These are phyloP conservation scores for Seminavis robusta DNA, from an alignment of 108 stramenopile species.

Conservation along the genomic window DNA sequence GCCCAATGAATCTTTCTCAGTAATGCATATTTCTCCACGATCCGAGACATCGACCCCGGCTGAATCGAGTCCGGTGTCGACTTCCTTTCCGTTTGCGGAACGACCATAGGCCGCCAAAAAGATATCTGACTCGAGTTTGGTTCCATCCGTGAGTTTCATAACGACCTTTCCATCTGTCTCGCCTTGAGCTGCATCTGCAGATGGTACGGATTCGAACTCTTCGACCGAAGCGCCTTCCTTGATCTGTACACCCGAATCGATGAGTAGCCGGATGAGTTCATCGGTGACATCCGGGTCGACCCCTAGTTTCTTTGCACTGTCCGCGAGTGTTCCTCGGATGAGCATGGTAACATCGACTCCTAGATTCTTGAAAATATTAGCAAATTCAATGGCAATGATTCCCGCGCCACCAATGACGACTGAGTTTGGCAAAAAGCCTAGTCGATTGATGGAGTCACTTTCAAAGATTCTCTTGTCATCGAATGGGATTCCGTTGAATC, in stretches of 20 bases:
- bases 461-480: slow-evolving; percentile 76
- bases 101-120: slow-evolving; percentile 80
- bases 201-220: slow-evolving; percentile 49
- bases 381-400: slow-evolving; percentile 82
- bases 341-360: slow-evolving; percentile 69
- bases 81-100: slow-evolving; percentile 66
- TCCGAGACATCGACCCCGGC: slow-evolving; percentile 67
- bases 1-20: slow-evolving; percentile 37
- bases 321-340: slow-evolving; percentile 58
- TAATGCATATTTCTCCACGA: slow-evolving; percentile 68
- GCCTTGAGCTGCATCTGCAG: slow-evolving; percentile 45
- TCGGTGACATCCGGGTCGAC: slow-evolving; percentile 81
- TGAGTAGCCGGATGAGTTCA: too few relatives aligned
- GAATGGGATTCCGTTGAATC: slow-evolving; percentile 68
- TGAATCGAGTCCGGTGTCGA: slow-evolving; percentile 53
- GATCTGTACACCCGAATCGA: slow-evolving; percentile 62
- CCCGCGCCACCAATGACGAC: slow-evolving; percentile 72
- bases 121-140: slow-evolving; percentile 59
- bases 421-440: slow-evolving; percentile 60
- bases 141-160: slow-evolving; percentile 24
- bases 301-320: slow-evolving; percentile 79
- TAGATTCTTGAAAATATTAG: slow-evolving; percentile 76
- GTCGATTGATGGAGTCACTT: too few relatives aligned
- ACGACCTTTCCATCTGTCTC: too few relatives aligned
- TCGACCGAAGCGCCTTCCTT: slow-evolving; percentile 62